These are phyloP conservation scores for Globisporangium megalacanthum DNA, from an alignment of 352 stramenopile species.

Conservation along the genomic window DNA sequence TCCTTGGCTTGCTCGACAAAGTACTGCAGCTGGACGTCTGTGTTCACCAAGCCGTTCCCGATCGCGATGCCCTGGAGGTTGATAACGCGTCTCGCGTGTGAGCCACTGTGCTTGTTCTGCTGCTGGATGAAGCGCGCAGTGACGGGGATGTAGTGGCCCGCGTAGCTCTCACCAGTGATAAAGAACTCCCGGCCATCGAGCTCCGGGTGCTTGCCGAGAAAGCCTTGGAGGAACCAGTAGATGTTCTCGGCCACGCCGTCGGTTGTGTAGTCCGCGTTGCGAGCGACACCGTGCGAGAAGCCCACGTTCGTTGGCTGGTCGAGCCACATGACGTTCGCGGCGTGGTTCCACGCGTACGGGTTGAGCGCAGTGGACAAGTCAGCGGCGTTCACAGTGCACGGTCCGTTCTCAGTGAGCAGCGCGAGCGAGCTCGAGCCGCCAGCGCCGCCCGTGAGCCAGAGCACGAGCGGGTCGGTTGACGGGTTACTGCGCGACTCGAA, in stretches of 20 bases:
- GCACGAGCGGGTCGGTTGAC: conserved; percentile 22
- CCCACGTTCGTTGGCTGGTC: conserved; percentile 60
- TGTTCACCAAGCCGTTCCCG: conserved; percentile 53
- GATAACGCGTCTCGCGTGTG: conserved; percentile 54
- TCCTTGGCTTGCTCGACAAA: conserved; percentile 34
- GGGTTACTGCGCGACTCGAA: conserved; percentile 25
- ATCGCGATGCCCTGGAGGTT: conserved; percentile 70
- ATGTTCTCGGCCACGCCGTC: conserved; percentile 42
- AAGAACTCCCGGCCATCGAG: conserved; percentile 70
- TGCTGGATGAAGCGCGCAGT: background rate
- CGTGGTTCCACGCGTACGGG: conserved; percentile 63
- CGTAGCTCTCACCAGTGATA: conserved; percentile 81
- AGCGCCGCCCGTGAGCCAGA: conserved; percentile 38
- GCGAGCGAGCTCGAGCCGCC: too few relatives aligned
- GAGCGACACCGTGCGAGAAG: conserved; percentile 45
- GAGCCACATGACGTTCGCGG: conserved; percentile 67
- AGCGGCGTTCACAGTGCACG: conserved; percentile 38
- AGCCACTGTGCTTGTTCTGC: conserved; percentile 39
- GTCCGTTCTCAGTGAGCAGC: conserved; percentile 51
- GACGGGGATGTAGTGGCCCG: conserved; percentile 86
- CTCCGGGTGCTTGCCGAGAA: conserved; percentile 59
- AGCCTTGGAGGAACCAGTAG: conserved; percentile 63
- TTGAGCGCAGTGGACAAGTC: conserved; percentile 47
- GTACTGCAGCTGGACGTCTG: conserved; percentile 24
- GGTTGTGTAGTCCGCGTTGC: conserved; percentile 41